Conservation (phyloP, 495 filamentous ascomycete genomes). For the Penicillium lagena region DNA sequence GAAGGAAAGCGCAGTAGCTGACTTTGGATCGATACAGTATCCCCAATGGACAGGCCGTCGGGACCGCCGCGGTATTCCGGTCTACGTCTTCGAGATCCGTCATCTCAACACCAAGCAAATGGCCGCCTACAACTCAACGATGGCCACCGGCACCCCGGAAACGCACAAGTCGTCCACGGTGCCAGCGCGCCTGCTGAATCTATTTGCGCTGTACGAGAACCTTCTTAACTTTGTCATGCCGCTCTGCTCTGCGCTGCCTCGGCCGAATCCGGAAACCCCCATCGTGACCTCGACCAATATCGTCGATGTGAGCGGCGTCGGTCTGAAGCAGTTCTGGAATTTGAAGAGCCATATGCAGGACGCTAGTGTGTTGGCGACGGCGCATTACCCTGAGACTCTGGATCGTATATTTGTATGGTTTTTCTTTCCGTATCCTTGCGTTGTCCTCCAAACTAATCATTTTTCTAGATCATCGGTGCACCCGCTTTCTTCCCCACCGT, state of each 20-base stretch:
- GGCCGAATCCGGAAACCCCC: slow-evolving; percentile 66
- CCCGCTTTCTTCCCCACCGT: slow-evolving; percentile 89
- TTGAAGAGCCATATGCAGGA: slow-evolving; percentile 88
- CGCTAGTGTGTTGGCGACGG: slow-evolving; percentile 76
- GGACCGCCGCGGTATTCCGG: slow-evolving; percentile 80
- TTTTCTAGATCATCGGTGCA: slow-evolving; percentile 69
- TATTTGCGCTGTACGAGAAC: slow-evolving; percentile 87
- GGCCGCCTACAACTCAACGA: slow-evolving; percentile 61
- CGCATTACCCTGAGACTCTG: slow-evolving; percentile 86
- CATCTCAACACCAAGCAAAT: slow-evolving; percentile 77
- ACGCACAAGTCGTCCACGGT: slow-evolving; percentile 44
- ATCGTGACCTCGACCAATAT: slow-evolving; percentile 86
- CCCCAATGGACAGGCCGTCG: slow-evolving; percentile 89
- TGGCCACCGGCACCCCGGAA: slow-evolving; percentile 50
- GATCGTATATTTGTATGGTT: slow-evolving; percentile 77
- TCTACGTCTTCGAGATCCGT: slow-evolving; percentile 82
- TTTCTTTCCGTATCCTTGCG: neutral
- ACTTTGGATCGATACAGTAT: slow-evolving; percentile 47
- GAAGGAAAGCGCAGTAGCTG: neutral
- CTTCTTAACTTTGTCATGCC: slow-evolving; percentile 82
- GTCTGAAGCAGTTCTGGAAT: slow-evolving; percentile 90
- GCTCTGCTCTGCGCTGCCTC: slow-evolving; percentile 65
- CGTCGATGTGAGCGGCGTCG: slow-evolving; percentile 77
- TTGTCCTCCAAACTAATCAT: slow-evolving; percentile 1
- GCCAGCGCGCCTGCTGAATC: slow-evolving; percentile 63